Evolutionary conservation across 208 protist genomes (phyloP).

Genomic region (Leishmania amazonensis): DNA sequence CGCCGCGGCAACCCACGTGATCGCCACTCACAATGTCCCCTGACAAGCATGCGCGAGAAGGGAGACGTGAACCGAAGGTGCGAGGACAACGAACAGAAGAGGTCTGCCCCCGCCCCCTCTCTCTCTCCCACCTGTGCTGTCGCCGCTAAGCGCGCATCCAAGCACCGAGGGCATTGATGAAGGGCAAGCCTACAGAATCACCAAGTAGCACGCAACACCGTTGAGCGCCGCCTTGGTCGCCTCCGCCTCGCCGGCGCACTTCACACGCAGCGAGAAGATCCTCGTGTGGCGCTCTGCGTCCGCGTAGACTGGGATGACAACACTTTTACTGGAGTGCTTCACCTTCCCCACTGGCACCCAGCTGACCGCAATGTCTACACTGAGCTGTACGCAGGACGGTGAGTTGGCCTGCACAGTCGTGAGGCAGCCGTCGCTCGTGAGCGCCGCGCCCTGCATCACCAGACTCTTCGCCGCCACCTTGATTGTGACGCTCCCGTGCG

Average conservation of each 20-base stretch:
- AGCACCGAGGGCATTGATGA: background rate
- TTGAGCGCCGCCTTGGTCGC: constrained; percentile 46
- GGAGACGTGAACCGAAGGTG: background rate
- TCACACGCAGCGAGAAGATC: constrained; percentile 59
- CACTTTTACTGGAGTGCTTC: constrained; percentile 25
- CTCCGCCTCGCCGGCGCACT: constrained; percentile 31
- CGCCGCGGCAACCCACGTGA: background rate
- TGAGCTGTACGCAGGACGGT: constrained; percentile 62
- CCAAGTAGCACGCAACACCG: constrained; percentile 76
- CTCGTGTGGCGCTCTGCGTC: constrained; percentile 49
- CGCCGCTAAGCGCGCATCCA: background rate
- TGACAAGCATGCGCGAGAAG: background rate
- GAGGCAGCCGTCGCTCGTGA: constrained; percentile 47
- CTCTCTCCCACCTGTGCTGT: background rate
- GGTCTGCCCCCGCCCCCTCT: background rate
- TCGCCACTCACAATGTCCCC: background rate
- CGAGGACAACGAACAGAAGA: background rate
- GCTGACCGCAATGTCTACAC: constrained; percentile 50
- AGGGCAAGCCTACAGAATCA: constrained; percentile 24
- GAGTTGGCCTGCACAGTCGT: constrained; percentile 46
- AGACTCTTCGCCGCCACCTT: constrained; percentile 65
- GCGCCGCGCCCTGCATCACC: constrained; percentile 72
- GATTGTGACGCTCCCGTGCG: constrained; percentile 30
- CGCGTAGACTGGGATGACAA: constrained; percentile 75
- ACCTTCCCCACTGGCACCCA: constrained; percentile 50